phyloP scores from a whole-genome alignment of 2,329 filamentous ascomycete species.

The Aspergillus sojae region DNA sequence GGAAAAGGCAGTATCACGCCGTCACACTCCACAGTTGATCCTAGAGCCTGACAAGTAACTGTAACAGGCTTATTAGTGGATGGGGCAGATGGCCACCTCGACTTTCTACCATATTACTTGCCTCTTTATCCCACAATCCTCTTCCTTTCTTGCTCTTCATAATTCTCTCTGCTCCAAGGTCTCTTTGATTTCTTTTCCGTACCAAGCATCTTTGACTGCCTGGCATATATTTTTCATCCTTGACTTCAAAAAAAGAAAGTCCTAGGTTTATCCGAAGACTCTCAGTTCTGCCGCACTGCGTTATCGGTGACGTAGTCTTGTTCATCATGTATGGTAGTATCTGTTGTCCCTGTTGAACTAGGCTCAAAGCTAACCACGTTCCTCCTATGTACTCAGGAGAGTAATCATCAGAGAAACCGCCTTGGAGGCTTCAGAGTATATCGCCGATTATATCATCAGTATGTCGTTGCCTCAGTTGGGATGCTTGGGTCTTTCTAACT shows the following conservation, averaged over 20 bases:
- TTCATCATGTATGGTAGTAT: conserved; percentile 28
- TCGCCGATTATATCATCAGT: conserved; percentile 80
- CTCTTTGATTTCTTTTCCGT: neutral
- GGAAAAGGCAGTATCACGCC: conserved; percentile 7
- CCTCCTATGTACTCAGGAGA: conserved; percentile 59
- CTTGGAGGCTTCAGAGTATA: conserved; percentile 69
- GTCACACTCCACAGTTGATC: conserved; percentile 19
- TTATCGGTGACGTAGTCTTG: conserved; percentile 31
- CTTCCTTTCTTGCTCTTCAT: conserved; percentile 3
- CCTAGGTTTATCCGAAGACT: conserved; percentile 4
- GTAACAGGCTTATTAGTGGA: conserved; percentile 31
- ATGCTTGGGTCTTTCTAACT: neutral
- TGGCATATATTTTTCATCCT: neutral
- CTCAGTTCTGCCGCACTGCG: conserved; percentile 1
- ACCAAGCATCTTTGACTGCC: neutral
- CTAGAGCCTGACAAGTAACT: conserved; percentile 13
- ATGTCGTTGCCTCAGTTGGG: conserved; percentile 27
- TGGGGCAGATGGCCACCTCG: conserved; percentile 8
- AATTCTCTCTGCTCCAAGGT: neutral
- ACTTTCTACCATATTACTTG: neutral
- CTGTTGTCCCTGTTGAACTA: neutral
- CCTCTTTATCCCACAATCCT: neutral
- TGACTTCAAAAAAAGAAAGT: neutral
- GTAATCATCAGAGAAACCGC: conserved; percentile 80
- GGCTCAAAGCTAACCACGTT: conserved; percentile 14